Evolutionary conservation across 495 filamentous ascomycete species (phyloP), one percentile per base, ranked within the genome.

Genomic region (Podospora appendiculata): DNA sequence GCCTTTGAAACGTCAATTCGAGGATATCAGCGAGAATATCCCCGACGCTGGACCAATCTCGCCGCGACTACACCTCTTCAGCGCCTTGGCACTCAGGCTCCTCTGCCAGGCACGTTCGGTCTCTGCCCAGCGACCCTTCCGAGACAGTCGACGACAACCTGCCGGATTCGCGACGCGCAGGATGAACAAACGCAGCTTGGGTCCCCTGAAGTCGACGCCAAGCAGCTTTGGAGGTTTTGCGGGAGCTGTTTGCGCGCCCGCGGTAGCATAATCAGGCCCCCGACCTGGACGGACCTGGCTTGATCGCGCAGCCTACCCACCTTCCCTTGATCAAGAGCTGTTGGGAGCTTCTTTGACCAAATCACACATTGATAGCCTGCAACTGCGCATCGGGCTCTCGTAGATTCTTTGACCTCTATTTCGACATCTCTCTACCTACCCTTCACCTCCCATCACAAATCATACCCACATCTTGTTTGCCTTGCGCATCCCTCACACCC

Each of bases 101-200:
- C 25, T 5, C 25, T 2, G 25, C 25, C 25, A 25, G 5, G 25
- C 25, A 25, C 25, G 25, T 5, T 5, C 25, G 25, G 25, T 25
- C 25, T 25, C 25, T 25, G 25, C 5, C 25, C 5, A 5, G 25
- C 25, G 25, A 25, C 25, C 25, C 2, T 25, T 25, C 5, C 25
- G 25, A 5, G 25, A 25, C 25, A 25, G 25, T 25, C 25, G 25
- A 25, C 25, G 25, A 25, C 25, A 25, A 25, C 25, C 25, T 2
- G 25, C 25, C 25, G 25, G 25, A 25, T 25, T 25, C 25, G 25
- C 52, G 46, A 41, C 32, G 38, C 57, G 57, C 57, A 65, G 59
- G 40, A 65, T 65, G 62, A 62, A 41, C 47, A n/a, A 48, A 11
- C 43, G 47, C 47, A 17, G 9, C 34, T 42, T 32, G 12, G 33